Evolutionary conservation across 768 basidiomycete genomes (phyloP), one percentile per base, ranked within the genome.

Genomic region (Kwoniella sp.): DNA sequence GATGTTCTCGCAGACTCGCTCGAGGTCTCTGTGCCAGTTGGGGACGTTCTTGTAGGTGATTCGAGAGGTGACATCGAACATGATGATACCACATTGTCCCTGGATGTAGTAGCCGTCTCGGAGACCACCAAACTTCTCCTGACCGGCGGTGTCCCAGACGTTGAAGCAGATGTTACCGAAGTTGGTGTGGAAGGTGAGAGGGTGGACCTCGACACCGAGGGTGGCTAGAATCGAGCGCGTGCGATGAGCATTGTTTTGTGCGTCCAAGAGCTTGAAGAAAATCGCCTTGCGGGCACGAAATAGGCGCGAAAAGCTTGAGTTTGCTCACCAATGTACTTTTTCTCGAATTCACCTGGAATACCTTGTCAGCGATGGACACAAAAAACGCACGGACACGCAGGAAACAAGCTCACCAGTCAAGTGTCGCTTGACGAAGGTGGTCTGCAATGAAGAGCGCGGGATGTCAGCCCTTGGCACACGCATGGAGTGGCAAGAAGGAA

Each of bases 21-120:
- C 96, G 59, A 83, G 73, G 82, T 99, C 96, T 79, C 96, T 90
- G 85, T 98, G 95, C 96, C 96, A 99, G 86, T 98, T 99, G 72
- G 96, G 96, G 33, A 99, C 96, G 81, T 97, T 98, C 86, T 98
- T 98, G 85, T 99, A 99, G 60, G 96, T 99, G 87, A 98, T 99
- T 77, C 96, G 88, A 58, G 96, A 96, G 64, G 96, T 98, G 69
- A 98, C 95, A 69, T 83, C 96, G 84, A 98, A 98, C 96, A 99
- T 98, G 87, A 99, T 98, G 85, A 99, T 98, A 74, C 96, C 96
- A 79, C 93, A 98, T 82, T 99, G 96, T 29, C 78, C 78, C 60
- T 78, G 75, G 58, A 78, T 78, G 69, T 78, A 78, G 69, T 76
- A 79, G 50, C 94, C 93, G 82, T 96, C 93, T 68, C 93, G 90